Evolutionary conservation across 2,329 filamentous ascomycete species (phyloP), one percentile per base, ranked within the genome.

Genomic region (Penicillium sp.): DNA sequence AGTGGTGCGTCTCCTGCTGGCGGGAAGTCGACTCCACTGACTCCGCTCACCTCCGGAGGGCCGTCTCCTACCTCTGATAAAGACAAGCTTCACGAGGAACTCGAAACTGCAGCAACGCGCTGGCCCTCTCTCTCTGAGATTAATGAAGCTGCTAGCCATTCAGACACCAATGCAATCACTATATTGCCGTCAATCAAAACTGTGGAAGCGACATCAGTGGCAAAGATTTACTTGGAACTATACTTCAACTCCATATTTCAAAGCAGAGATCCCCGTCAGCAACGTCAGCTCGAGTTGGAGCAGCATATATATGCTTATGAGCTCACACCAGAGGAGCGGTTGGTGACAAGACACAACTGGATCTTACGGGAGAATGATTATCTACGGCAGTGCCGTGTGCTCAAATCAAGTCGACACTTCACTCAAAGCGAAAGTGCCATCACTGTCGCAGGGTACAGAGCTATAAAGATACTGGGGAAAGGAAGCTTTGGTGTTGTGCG

Each of bases 401-500:
- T 95, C 66, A 90, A 89, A 65, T 80, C 84, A 11, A 84, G 81
- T 42, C 84, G 82, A 16, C 77, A 80, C 43, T 67, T 69, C 30
- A 53, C 51, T 22, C 65, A 59, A 61, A 69, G 75, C n/a, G 76
- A 77, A 26, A 74, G 82, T 61, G 78, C 79, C 3, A 78, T 82
- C 14, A 80, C 80, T 41, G 70, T 82, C 22, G 82, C 85, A 9
- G 84, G 86, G n/a, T 97, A 93, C 67, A 88, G 96, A 61, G 80
- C 87, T 12, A 76, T 97, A 30, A 89, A 91, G 63, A 81, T 95
- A 17, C 80, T 97, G 5, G 92, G 94, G 0, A 96, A 94, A 70
- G 93, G 94, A 9, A 97, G 92, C 68, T 99, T 97, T 74, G 93
- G 94, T 0, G 87, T 96, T 25, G 94, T 99, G 16, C 84, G 88